Conservation (phyloP, 306 rosid genomes). For the Rubus parviflorus region DNA sequence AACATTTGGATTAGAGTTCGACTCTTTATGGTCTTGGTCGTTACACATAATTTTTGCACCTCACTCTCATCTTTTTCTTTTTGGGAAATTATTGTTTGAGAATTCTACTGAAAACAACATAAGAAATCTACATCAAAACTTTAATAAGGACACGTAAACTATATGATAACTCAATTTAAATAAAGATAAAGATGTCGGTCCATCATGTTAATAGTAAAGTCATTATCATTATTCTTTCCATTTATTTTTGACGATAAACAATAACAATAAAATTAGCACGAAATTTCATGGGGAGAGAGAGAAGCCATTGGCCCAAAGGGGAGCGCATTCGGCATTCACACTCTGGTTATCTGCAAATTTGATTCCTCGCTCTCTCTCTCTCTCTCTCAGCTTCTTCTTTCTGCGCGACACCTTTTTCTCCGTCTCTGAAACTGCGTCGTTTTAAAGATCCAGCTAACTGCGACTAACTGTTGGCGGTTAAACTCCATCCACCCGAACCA, state of each 20-base stretch:
- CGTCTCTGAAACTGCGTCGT: constrained; percentile 26
- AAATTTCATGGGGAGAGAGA: not conserved
- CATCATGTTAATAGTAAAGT: not conserved
- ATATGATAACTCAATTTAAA: not conserved
- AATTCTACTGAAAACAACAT: too few relatives aligned
- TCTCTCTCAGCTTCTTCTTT: not conserved
- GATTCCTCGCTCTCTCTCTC: not conserved
- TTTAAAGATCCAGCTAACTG: constrained; percentile 5
- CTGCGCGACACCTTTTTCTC: too few relatives aligned
- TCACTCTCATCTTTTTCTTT: too few relatives aligned
- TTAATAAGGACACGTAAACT: not conserved
- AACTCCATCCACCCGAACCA: constrained; percentile 8
- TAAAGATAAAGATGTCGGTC: not conserved
- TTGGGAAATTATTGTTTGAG: too few relatives aligned
- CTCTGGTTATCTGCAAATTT: not conserved
- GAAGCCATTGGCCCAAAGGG: not conserved
- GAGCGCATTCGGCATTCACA: not conserved
- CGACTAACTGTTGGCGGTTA: not conserved
- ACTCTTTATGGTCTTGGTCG: too few relatives aligned
- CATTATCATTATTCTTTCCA: not conserved
- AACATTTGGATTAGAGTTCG: not conserved
- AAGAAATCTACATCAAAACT: not conserved
- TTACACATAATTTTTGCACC: too few relatives aligned
- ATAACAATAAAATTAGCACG: not conserved
- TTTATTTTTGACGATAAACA: not conserved